Conservation (phyloP, 1,139 yeast genomes). For the Scheffersomyces segobiensis region DNA sequence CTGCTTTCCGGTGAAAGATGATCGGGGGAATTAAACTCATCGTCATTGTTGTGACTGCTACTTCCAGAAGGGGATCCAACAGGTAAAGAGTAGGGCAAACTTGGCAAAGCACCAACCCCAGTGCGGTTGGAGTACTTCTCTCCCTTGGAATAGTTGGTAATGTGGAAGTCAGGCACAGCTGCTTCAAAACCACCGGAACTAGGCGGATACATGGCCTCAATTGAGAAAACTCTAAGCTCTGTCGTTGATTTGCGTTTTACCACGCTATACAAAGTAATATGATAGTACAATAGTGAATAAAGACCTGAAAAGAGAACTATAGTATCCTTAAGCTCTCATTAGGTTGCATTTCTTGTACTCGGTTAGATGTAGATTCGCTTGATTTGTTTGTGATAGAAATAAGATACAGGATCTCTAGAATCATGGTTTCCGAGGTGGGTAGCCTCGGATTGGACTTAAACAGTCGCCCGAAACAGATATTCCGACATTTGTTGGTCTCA, state of each 20-base stretch:
- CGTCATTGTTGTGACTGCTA: background rate
- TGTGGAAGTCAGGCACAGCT: background rate
- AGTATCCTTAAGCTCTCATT: background rate
- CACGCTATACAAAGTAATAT: background rate
- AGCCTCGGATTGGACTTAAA: too few relatives aligned
- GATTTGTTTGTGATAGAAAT: background rate
- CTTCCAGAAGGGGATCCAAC: background rate
- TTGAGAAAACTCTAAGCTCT: background rate
- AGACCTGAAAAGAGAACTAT: background rate
- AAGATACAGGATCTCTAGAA: too few relatives aligned
- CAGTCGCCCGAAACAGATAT: too few relatives aligned
- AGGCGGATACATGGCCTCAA: background rate
- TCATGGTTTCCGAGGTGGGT: too few relatives aligned
- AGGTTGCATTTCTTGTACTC: background rate
- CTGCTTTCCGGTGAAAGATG: slow-evolving; percentile 10
- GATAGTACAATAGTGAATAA: background rate
- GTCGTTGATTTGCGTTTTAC: background rate
- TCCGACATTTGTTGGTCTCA: too few relatives aligned
- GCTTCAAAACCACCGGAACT: background rate
- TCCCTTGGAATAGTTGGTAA: background rate
- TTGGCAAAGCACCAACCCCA: slow-evolving; percentile 19
- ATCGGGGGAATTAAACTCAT: background rate
- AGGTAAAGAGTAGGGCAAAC: slow-evolving; percentile 13
- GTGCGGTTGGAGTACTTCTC: slow-evolving; percentile 7
- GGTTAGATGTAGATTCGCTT: background rate